phyloP scores from a whole-genome alignment of 148 eudicot species.

The Camellia japonica region DNA sequence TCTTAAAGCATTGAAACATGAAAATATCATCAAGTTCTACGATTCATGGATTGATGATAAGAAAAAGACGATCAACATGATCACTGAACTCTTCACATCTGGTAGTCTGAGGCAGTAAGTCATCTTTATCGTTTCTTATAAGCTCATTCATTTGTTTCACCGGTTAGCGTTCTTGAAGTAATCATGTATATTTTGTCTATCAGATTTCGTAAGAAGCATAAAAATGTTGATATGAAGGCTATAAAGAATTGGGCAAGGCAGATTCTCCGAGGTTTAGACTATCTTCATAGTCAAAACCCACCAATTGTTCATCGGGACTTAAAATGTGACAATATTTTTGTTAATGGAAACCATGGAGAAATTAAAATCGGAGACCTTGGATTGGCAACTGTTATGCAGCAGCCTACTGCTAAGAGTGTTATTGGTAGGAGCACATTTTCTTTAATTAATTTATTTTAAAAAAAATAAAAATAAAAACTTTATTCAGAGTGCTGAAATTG shows the following conservation, averaged over 20 bases:
- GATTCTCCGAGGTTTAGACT: conserved; percentile 72
- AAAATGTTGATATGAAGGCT: conserved; percentile 83
- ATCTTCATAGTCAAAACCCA: conserved; percentile 82
- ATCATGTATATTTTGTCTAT: conserved; percentile 7
- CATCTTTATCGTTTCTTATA: neutral
- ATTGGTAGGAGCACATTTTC: conserved; percentile 48
- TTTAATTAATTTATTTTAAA: neutral
- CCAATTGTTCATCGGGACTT: conserved; percentile 80
- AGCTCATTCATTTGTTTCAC: neutral
- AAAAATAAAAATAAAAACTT: neutral
- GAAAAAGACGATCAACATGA: conserved; percentile 84
- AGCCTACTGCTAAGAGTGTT: conserved; percentile 71
- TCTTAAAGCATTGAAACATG: conserved; percentile 73
- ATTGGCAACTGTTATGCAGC: conserved; percentile 78
- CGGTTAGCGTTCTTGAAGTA: neutral
- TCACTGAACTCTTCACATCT: conserved; percentile 91
- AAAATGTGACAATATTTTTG: conserved; percentile 89
- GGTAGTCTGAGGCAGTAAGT: conserved; percentile 92
- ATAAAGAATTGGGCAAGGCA: conserved; percentile 95
- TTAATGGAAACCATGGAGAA: conserved; percentile 88
- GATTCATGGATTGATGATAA: conserved; percentile 92
- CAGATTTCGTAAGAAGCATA: conserved; percentile 81
- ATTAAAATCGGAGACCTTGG: conserved; percentile 92
- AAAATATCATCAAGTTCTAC: conserved; percentile 68
- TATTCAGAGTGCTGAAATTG: conserved; percentile 8